Base-by-base conservation (phyloP, 2,329 filamentous ascomycete species). In the Pseudocercospora pini-densiflorae region DNA sequence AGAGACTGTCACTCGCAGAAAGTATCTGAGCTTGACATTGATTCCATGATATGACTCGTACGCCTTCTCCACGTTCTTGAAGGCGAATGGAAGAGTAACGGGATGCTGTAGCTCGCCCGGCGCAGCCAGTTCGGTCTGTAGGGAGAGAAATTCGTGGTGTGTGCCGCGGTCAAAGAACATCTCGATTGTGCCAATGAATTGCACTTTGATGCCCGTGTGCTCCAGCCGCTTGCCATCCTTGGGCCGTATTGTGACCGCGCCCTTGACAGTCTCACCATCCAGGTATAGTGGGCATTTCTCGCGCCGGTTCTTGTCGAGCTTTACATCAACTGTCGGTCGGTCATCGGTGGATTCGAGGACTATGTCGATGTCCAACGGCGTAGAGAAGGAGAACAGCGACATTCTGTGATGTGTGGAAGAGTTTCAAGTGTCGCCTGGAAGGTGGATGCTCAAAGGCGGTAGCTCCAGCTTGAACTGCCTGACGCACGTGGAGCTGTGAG, bases 91-190 rank as follows among this genome's bases (percentile, higher is more conserved):
- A 81, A 97, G 97, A 58, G 94, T 97, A 83, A 99, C 95, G 51
- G 95, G 95, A 82, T 99, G 96, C 79, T 98, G 95, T 65, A 99
- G 91, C 84, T 99, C 95, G 80, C 95, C 95, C 1, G 95, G 95
- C 19, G 95, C 94, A 19, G 95, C 95, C 47, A 99, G 89, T 82
- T 99, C 95, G 81, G 98, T 96, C 75, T 95, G 94, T 29, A 98
- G 88, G 40, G 93, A 97, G 67, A 99, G 90, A 82, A 99, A 99
- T 82, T 99, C 95, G 85, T 99, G 97, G 84, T 98, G 95, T 80
- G 97, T 99, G 75, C 94, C 94, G 77, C 95, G 92, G 80, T 99
- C 95, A 81, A 97, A 99, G 87, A 98, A 99, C 95, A 99, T 99
- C 81, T 99, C 95, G 85, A 99, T 99, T 70, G 94, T 96, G 79